Evolutionary conservation across 2,329 filamentous ascomycete genomes (phyloP).

Genomic region (Cytospora paraplurivora): DNA sequence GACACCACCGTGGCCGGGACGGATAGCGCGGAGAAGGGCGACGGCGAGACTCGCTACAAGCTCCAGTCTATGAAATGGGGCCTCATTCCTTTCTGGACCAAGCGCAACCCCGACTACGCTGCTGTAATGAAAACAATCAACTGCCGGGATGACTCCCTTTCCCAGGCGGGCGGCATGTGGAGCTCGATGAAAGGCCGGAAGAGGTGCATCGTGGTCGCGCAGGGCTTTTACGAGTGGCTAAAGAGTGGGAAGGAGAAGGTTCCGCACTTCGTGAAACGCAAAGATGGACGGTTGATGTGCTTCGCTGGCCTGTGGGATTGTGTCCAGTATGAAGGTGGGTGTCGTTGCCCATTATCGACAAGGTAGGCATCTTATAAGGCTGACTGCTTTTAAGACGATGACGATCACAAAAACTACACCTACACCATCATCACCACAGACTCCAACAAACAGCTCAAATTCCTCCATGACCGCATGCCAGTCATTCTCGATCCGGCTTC

Average conservation of each 20-base stretch:
- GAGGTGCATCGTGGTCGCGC: slow-evolving; percentile 81
- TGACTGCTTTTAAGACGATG: slow-evolving; percentile 41
- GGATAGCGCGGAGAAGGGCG: not conserved
- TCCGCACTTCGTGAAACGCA: slow-evolving; percentile 80
- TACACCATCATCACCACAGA: slow-evolving; percentile 94
- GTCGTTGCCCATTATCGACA: not conserved
- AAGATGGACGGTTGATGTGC: slow-evolving; percentile 81
- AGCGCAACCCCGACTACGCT: slow-evolving; percentile 75
- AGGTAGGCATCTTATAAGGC: not conserved
- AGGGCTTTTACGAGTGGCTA: slow-evolving; percentile 97
- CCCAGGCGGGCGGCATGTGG: slow-evolving; percentile 82
- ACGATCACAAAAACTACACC: slow-evolving; percentile 73
- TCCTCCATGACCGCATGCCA: slow-evolving; percentile 94
- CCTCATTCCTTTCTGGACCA: slow-evolving; percentile 90
- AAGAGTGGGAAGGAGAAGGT: slow-evolving; percentile 81
- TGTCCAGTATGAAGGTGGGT: slow-evolving; percentile 73
- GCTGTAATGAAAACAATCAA: slow-evolving; percentile 89
- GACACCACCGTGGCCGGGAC: not conserved
- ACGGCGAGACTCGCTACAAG: slow-evolving; percentile 64
- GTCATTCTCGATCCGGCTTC: slow-evolving; percentile 82
- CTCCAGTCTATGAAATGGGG: slow-evolving; percentile 97
- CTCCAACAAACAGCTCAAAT: slow-evolving; percentile 78
- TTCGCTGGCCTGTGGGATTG: slow-evolving; percentile 93
- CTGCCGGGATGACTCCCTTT: slow-evolving; percentile 85
- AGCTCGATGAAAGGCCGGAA: slow-evolving; percentile 86